A percentile compares a stretch with the other conserved stretches of the same genome.
Conservation (phyloP, 257 asterid species). For the Galeopsis tetrahit region DNA sequence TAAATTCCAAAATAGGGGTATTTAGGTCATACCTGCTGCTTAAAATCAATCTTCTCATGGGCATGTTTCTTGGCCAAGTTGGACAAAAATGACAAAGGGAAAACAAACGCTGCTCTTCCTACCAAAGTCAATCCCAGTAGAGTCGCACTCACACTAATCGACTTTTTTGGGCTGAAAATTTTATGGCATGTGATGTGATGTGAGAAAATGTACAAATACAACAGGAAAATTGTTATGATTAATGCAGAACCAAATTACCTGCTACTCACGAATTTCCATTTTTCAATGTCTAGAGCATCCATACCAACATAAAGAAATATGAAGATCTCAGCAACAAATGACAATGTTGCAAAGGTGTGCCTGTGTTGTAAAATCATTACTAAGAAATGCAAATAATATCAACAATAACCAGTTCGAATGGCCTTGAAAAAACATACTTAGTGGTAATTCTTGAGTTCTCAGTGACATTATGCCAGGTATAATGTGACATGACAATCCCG, state of each 20-base stretch:
- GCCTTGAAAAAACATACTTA: conserved; percentile 57
- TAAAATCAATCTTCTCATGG: conserved; percentile 65
- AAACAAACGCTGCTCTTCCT: conserved; percentile 97
- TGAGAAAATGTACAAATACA: conserved; percentile 3
- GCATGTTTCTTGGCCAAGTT: conserved; percentile 79
- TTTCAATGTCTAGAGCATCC: conserved; percentile 98
- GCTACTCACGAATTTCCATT: conserved; percentile 83
- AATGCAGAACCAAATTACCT: conserved; percentile 53
- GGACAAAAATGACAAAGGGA: conserved; percentile 85
- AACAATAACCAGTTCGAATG: neutral
- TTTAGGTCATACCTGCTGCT: conserved; percentile 71
- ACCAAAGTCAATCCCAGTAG: conserved; percentile 82
- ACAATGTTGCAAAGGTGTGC: conserved; percentile 93
- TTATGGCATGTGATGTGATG: neutral
- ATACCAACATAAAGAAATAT: conserved; percentile 96
- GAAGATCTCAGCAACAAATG: conserved; percentile 91
- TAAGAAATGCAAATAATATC: conserved; percentile 27
- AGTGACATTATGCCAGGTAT: conserved; percentile 99
- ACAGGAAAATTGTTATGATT: conserved; percentile 18
- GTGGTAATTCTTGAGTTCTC: conserved; percentile 96
- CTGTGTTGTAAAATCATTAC: conserved; percentile 49
- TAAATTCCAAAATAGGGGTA: conserved; percentile 12
- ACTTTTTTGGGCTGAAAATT: conserved; percentile 67
- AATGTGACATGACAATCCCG: conserved; percentile 98
- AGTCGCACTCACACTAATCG: conserved; percentile 72